Conservation (phyloP, 306 rosid species). For the Quercus dentata region DNA sequence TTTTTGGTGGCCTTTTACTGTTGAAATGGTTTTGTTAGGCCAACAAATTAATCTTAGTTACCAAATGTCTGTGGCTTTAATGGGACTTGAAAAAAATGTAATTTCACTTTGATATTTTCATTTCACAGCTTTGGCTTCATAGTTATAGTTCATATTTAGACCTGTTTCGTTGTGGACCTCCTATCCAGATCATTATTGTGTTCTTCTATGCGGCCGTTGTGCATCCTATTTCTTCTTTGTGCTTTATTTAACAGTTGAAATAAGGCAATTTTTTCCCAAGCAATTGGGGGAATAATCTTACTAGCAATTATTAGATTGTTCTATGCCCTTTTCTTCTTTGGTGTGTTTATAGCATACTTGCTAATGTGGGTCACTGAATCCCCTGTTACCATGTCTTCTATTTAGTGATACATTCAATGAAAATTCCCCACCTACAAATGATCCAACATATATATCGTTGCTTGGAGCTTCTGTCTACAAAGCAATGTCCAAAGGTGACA, state of each 20-base stretch:
- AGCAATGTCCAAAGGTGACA: constrained; percentile 82
- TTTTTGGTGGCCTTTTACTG: not conserved
- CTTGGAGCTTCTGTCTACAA: constrained; percentile 92
- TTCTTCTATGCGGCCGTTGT: not conserved
- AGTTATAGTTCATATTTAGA: not conserved
- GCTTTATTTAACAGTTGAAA: not conserved
- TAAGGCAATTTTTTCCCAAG: not conserved
- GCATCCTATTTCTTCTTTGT: not conserved
- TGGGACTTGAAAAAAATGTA: not conserved
- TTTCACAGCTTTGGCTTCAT: not conserved
- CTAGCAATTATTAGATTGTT: not conserved
- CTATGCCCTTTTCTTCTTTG: not conserved
- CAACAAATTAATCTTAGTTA: not conserved
- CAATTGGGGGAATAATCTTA: not conserved
- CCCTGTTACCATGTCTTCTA: constrained; percentile 8
- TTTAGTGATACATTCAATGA: constrained; percentile 97
- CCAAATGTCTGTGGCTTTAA: not conserved
- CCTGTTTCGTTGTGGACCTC: not conserved
- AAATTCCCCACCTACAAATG: constrained; percentile 81
- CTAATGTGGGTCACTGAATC: constrained; percentile 18
- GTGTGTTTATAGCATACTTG: constrained; percentile 1
- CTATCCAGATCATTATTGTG: not conserved
- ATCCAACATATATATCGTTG: constrained; percentile 66
- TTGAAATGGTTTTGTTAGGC: not conserved
- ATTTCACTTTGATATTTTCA: not conserved